Conservation (phyloP, 257 asterid species). For the Primulina eburnea region DNA sequence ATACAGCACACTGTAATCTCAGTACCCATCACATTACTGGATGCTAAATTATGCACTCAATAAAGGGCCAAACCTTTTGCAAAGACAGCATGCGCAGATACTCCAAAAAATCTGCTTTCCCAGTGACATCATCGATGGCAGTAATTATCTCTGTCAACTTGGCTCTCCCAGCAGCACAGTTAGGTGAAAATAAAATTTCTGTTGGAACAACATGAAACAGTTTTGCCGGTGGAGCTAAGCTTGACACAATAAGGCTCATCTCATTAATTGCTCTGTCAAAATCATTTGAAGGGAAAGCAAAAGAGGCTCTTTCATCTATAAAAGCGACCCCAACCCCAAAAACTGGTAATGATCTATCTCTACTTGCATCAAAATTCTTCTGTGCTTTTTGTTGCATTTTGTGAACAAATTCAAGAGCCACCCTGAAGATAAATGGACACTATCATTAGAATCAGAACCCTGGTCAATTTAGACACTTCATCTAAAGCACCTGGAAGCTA, state of each 20-base stretch:
- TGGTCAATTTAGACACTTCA: neutral
- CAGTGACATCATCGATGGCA: conserved; percentile 57
- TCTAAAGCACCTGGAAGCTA: neutral
- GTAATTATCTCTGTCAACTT: conserved; percentile 42
- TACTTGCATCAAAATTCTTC: conserved; percentile 79
- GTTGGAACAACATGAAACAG: conserved; percentile 51
- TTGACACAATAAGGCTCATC: conserved; percentile 50
- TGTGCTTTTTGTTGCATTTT: conserved; percentile 85
- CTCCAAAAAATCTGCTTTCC: conserved; percentile 48
- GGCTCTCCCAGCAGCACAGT: conserved; percentile 44
- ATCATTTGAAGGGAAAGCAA: conserved; percentile 33
- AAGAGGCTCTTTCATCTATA: conserved; percentile 54
- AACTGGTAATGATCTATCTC: conserved; percentile 73
- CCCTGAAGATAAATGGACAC: conserved; percentile 48
- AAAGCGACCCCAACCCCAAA: conserved; percentile 88
- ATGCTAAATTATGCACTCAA: conserved; percentile 20
- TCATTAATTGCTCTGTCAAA: conserved; percentile 44
- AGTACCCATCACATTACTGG: neutral
- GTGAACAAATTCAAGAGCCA: conserved; percentile 86
- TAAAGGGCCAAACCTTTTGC: conserved; percentile 62
- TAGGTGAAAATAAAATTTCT: conserved; percentile 51
- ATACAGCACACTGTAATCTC: conserved; percentile 8
- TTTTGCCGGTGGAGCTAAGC: conserved; percentile 68
- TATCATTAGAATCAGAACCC: conserved; percentile 9
- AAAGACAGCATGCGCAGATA: conserved; percentile 45